Base-by-base conservation (phyloP, 2,329 filamentous ascomycete species). In the Curvularia verruculosa region DNA sequence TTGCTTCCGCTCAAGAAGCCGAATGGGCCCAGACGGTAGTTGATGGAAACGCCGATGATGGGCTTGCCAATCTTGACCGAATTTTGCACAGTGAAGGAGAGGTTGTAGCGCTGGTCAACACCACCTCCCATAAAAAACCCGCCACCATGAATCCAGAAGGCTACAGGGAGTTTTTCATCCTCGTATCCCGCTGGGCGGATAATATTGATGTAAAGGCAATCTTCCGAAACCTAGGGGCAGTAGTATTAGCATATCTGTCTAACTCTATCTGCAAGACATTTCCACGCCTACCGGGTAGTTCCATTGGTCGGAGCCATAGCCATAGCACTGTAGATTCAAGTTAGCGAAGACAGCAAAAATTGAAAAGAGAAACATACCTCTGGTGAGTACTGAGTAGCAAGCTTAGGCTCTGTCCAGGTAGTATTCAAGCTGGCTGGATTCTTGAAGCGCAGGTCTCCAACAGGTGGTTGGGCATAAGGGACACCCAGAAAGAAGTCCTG, bases 1-100 rank as follows among this genome's bases (percentile, higher is more conserved):
- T 74, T 59, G 19, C 67, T 70, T 39, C 71, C 70, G 24, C 83
- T 81, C 23, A 90, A 73, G 69, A 94, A 92, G 0, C 90, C 90
- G 66, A 91, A 82, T 18, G 68, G 64, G 54, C 65, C 67, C 37
- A 90, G 78, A 12, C 88, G 82, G 73, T 85, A 87, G 61, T 78
- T 78, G 46, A 79, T 71, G 53, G 54, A 75, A 3, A 79, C 75
- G 1, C 63, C 75, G 34, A 86, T 78, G 19, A 84, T 75, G 0
- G 83, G 83, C 36, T 78, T 74, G 0, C 76, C 79, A n/a, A 78
- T 77, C 5, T 79, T 77, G 0, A 75, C 71, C 0, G 80, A 80
- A 15, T 82, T 68, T 56, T 80, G 73, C 0, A 84, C 80, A n/a
- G 85, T 68, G 7, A 77, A 76, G 3, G 70, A 75, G 12, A 80